Base-by-base conservation (phyloP, 768 basidiomycete species). In the Tylopilus felleus region DNA sequence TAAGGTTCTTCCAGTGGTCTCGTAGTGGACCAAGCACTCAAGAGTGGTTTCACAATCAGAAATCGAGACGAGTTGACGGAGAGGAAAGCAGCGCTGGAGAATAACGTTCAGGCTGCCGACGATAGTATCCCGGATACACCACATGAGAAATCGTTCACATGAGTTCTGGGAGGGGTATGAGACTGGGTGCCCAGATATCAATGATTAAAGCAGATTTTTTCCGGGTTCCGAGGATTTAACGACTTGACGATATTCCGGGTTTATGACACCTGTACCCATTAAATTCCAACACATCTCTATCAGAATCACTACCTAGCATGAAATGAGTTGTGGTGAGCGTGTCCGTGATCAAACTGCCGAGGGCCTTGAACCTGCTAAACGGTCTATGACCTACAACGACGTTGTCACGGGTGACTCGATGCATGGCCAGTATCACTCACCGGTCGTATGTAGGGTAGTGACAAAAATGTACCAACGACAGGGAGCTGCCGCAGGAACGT, bases 401-500 rank as follows among this genome's bases (percentile, higher is more conserved):
- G 0, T 12, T 19, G 36, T 69, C 43, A 69, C 22, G 14, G 25
- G 25, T 23, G 31, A 14, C 39, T 14, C 47, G 28, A 8, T 14
- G 16, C n/a, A 1, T 1, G 2, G 4, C 5, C 1, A 23, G 14
- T 7, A 28, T 19, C 21, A 60, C 84, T 74, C 67, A 97, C 96
- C 52, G 80, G 78, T 65, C 90, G 78, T 64, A 98, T 85, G 67
- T 90, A 95, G 1, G 97, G 95, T 58, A 98, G 66, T 5, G 89
- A 88, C 45, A 99, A 73, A 57, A 90, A 71, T 0, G 85, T 91
- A 25, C 97, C 96, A 52, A 99, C 80, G 59, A 97, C 85, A 5
- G 97, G 96, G 43, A 98, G 69, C 74, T 98, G 96, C 52, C 95
- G 82, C 58, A 98, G 74, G 79, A 98, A 98, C n/a, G 93, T 94